Conservation (phyloP, 768 basidiomycete genomes). For the Lactarius deliciosus region DNA sequence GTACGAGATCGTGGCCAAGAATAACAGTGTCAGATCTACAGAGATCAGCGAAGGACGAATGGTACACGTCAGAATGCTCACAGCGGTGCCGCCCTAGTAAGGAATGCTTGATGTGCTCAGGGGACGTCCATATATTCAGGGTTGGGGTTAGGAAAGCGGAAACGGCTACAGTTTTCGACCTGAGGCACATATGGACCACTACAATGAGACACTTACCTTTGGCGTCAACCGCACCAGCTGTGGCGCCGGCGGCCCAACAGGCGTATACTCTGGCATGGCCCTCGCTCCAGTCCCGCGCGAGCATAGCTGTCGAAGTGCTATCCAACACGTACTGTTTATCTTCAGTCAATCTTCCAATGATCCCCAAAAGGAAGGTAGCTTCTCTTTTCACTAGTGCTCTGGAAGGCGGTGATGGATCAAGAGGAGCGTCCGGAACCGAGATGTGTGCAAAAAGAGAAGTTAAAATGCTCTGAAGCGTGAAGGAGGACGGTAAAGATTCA, state of each 20-base stretch:
- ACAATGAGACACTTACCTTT: constrained; percentile 33
- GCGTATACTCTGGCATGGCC: constrained; percentile 61
- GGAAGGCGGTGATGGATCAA: constrained; percentile 37
- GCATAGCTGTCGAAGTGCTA: constrained; percentile 45
- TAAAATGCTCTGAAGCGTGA: constrained; percentile 57
- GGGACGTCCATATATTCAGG: constrained; percentile 68
- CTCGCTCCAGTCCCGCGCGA: constrained; percentile 60
- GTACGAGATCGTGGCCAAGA: constrained; percentile 64
- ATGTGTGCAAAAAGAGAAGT: constrained; percentile 58
- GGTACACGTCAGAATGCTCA: constrained; percentile 41
- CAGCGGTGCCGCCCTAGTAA: constrained; percentile 72
- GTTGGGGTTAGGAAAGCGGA: constrained; percentile 50
- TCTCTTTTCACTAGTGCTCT: constrained; percentile 54
- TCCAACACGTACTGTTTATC: constrained; percentile 54
- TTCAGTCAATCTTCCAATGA: constrained; percentile 54
- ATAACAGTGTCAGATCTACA: constrained; percentile 69
- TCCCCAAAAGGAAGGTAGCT: constrained; percentile 47
- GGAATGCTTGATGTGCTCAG: constrained; percentile 79
- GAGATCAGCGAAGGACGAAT: constrained; percentile 5
- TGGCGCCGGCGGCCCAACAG: constrained; percentile 62
- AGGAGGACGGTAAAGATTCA: constrained; percentile 48
- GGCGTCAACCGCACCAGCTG: constrained; percentile 37
- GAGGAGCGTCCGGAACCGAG: constrained; percentile 33
- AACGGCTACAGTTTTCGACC: constrained; percentile 38
- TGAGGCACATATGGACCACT: neutral